Base-by-base conservation (phyloP, 2,329 filamentous ascomycete species). In the Chrysosporium keratinophilum region DNA sequence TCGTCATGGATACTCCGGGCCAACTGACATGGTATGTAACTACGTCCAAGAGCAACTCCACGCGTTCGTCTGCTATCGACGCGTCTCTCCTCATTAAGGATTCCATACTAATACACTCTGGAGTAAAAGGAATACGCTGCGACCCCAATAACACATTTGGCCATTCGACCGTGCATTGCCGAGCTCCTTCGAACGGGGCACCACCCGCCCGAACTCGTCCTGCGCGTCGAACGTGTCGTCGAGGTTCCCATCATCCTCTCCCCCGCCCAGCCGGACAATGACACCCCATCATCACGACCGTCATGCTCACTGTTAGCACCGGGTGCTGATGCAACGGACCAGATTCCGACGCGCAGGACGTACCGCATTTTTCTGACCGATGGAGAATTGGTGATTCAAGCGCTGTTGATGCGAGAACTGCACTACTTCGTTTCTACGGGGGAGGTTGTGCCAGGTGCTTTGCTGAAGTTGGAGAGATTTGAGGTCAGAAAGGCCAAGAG, bases 151-250 rank as follows among this genome's bases (percentile, higher is more conserved):
- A 48, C 28, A 52, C 35, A 34, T 44, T 19, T 49, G 20, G 42
- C 47, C 35, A 33, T 61, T 11, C 56, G 52, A 11, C 63, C 63
- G 52, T 64, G 63, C 45, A 59, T 66, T 23, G 62, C 60, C n/a
- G 63, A 64, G 57, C 58, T 65, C 15, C 55, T 66, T 53, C 63
- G 63, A 31, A 65, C 63, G 2, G 61, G 60, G 12, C 56, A 64
- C 15, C 57, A 61, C 43, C 63, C 63, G 2, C 50, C 58, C 14
- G 55, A 57, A 19, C 58, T 65, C 11, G 28, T 60, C 28, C 59
- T 66, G 17, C 60, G 61, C 35, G 60, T 65, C 43, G 63, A 65
- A 45, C 61, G 61, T 35, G 58, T 65, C 33, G 58, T 60, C 50
- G 57, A 60, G 33, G 54, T 56, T 9, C 48, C 52, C 10, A 50